Percentiles rank a stretch among this genome's conserved stretches.
Evolutionary conservation across 257 asterid species (phyloP).

Genomic region (Solanum peruvianum): DNA sequence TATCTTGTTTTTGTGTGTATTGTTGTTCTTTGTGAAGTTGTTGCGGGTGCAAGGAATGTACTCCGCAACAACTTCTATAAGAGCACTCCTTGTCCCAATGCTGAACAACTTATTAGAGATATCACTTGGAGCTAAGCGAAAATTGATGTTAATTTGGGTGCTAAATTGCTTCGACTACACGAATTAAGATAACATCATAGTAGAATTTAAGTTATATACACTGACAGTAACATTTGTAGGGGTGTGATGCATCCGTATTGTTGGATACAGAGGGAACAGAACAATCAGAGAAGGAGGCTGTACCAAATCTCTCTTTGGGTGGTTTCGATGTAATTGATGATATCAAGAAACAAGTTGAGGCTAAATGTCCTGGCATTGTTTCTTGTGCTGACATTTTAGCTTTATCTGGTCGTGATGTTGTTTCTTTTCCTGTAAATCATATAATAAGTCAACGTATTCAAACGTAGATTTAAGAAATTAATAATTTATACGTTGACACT

Average conservation of each 20-base stretch:
- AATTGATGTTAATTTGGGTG: conserved; percentile 2
- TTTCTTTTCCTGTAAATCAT: conserved; percentile 7
- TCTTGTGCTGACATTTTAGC: conserved; percentile 24
- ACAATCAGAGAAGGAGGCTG: conserved; percentile 11
- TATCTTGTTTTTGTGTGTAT: not conserved
- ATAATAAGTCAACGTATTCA: not conserved
- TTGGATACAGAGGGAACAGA: conserved; percentile 2
- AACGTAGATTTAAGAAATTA: not conserved
- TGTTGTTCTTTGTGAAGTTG: not conserved
- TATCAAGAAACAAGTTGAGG: conserved; percentile 15
- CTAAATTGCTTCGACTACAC: conserved; percentile 21
- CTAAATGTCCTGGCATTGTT: conserved; percentile 8
- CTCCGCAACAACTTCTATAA: conserved; percentile 5
- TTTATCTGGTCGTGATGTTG: conserved; percentile 19
- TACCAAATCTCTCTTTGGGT: conserved; percentile 5
- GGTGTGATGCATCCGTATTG: conserved; percentile 28
- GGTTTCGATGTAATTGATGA: conserved; percentile 24
- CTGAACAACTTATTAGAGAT: conserved; percentile 8
- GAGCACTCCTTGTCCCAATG: conserved; percentile 2
- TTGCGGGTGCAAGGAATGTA: not conserved
- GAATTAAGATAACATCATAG: not conserved
- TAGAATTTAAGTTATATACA: not conserved
- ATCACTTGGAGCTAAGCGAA: conserved; percentile 11
- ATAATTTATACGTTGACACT: not conserved
- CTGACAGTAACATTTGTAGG: not conserved